Base-by-base conservation (phyloP, 805 yeast species). In the Candida ponderosae region DNA sequence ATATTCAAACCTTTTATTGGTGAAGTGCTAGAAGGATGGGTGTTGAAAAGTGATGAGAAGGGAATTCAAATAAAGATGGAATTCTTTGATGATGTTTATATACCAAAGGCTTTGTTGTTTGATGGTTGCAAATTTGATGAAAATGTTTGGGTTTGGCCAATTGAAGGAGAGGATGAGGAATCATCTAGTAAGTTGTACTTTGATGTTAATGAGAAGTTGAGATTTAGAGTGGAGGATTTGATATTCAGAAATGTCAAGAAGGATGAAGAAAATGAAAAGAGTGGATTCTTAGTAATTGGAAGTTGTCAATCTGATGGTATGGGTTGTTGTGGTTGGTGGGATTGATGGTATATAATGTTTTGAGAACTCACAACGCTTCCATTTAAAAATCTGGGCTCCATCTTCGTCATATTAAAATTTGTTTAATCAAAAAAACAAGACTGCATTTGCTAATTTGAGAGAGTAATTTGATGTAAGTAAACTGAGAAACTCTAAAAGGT, bases 321-420 rank as follows among this genome's bases (percentile, higher is more conserved):
- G 94, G 98, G 98, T 5, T 77, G 94, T 48, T 79, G 86, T 30
- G 76, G 89, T 39, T 93, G 98, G 98, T 90, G 98, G 98, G 94
- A 84, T 52, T 79, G 54, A 56, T 15, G 27, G 10, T 21, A 21
- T 21, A 8, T 7, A 21, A 8, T 8, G 20, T 13, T 30, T 33
- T 18, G 41, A 38, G 16, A 20, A n/a, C n/a, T n/a, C n/a, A n/a
- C n/a, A n/a, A n/a, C n/a, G n/a, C n/a, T n/a, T n/a, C n/a, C n/a
- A n/a, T n/a, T n/a, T n/a, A n/a, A n/a, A n/a, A n/a, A n/a, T n/a
- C n/a, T n/a, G n/a, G n/a, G n/a, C n/a, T n/a, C n/a, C n/a, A n/a
- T n/a, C n/a, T n/a, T n/a, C n/a, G n/a, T n/a, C n/a, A n/a, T n/a
- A n/a, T n/a, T n/a, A n/a, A n/a, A n/a, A n/a, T n/a, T n/a, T n/a